Evolutionary conservation across 768 basidiomycete genomes (phyloP), one percentile per base, ranked within the genome.

Genomic region (Boletus tomentosulus): DNA sequence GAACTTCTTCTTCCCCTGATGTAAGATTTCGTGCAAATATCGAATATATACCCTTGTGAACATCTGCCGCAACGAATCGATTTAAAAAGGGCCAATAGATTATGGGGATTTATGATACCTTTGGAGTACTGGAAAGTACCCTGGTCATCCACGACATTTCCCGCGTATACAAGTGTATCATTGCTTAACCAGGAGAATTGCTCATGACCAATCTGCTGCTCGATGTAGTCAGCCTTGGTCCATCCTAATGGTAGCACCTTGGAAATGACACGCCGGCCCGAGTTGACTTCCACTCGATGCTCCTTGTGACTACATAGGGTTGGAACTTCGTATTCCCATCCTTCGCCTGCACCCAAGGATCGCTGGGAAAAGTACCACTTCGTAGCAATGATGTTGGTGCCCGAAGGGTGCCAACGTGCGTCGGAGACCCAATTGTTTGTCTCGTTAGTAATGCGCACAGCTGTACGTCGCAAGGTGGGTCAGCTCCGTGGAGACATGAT

Each of bases 161-260:
- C 84, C 6, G 86, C 73, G 62, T 78, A 89, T 15, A 89, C 82
- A 10, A 89, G 60, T 16, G 73, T 69, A 56, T 87, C 85, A 25
- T 76, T 68, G 7, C 78, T 77, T 28, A 67, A 65, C 85, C 85
- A 89, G 44, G 86, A 74, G 55, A 83, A 72, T 60, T 88, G 87
- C 57, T 89, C 87, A 1, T 84, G 82, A 1, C 87, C 87, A 54
- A 89, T 83, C 65, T 89, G 87, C 58, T 86, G 85, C 28, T 85
- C 76, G 10, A 74, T 77, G 59, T 89, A 89, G 34, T 83, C 66
- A 10, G 79, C 74, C 22, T 77, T 64, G 27, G 74, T 72, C 86
- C 86, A 87, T 2, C 85, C 86, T 2, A 63, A 57, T 15, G 87
- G 86, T 5, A 88, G 69, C 3, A 72, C 78, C 42, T 79, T 75